Percentiles rank a stretch among this genome's conserved stretches.
Conservation (phyloP, 2,329 filamentous ascomycete genomes). For the Aspergillus pseudonomiae region DNA sequence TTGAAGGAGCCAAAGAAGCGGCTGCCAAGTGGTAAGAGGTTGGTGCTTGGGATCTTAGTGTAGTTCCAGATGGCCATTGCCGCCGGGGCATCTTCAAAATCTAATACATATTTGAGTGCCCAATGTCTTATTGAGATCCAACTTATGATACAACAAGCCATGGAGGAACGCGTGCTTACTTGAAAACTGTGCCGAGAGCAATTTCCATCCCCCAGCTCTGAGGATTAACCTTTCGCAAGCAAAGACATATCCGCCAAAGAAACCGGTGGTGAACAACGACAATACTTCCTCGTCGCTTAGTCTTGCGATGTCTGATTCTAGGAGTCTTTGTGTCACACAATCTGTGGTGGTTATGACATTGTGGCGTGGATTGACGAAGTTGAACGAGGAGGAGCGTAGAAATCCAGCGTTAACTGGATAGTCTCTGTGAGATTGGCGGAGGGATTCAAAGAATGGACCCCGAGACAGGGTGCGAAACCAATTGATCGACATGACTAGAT, state of each 20-base stretch:
- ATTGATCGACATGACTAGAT: neutral
- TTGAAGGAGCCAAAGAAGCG: constrained; percentile 18
- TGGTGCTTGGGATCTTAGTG: constrained; percentile 1
- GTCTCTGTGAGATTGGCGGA: constrained; percentile 13
- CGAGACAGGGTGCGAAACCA: neutral
- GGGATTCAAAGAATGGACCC: constrained; percentile 13
- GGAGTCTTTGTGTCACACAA: constrained; percentile 16
- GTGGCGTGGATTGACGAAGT: constrained; percentile 20
- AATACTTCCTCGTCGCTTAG: constrained; percentile 20
- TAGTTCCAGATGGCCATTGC: constrained; percentile 12
- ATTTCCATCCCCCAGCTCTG: constrained; percentile 1
- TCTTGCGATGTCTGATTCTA: constrained; percentile 11
- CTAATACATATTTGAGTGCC: neutral
- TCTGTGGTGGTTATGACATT: constrained; percentile 15
- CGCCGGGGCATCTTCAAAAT: neutral
- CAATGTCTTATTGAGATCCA: neutral
- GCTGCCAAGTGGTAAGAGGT: constrained; percentile 16
- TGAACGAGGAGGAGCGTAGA: constrained; percentile 15
- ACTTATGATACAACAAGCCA: neutral
- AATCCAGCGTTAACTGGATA: constrained; percentile 13
- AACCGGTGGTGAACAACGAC: constrained; percentile 19
- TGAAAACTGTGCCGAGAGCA: neutral
- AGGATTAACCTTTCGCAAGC: constrained; percentile 14
- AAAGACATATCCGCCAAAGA: constrained; percentile 22
- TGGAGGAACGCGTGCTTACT: neutral